These are phyloP conservation scores for Trichoderma reesei DNA, from an alignment of 495 filamentous ascomycete genomes.

Conservation along the genomic window DNA sequence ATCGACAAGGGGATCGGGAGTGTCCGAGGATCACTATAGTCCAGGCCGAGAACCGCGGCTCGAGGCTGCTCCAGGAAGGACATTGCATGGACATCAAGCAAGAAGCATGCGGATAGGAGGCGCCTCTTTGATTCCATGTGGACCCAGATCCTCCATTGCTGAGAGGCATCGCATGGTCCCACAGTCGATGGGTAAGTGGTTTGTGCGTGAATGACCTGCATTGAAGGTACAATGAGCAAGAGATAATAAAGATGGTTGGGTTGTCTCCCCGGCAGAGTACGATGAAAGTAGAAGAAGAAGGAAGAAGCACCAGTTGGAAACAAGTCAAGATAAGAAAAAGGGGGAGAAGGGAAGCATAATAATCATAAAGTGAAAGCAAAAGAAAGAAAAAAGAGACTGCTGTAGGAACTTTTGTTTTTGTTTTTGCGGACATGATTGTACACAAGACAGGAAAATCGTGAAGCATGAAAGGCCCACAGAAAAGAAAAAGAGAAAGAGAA, in stretches of 20 bases:
- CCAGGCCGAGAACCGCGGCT: conserved; percentile 22
- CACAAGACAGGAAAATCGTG: no score
- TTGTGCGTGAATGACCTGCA: conserved; percentile 6
- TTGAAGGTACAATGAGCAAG: conserved; percentile 16
- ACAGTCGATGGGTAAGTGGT: conserved; percentile 19
- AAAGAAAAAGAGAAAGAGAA: conserved; percentile 25
- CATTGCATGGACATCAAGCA: conserved; percentile 41
- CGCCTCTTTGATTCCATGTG: conserved; percentile 38
- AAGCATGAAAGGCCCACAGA: no score
- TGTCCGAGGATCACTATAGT: conserved; percentile 16
- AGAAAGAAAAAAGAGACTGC: conserved; percentile 15
- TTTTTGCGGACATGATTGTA: no score
- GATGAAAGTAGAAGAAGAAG: no score
- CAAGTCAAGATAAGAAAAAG: no score
- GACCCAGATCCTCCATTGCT: conserved; percentile 40
- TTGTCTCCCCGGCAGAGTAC: no score
- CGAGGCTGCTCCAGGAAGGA: conserved; percentile 39
- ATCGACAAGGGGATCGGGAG: conserved; percentile 30
- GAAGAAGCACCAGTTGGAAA: no score
- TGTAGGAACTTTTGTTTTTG: no score
- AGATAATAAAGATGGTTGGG: no score
- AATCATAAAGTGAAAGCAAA: neutral
- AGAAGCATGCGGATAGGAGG: conserved; percentile 39
- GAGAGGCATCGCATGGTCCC: neutral
- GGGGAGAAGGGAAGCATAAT: no score